Percentiles rank a stretch among this genome's conserved stretches.
phyloP scores from a whole-genome alignment of 73 alveolate genomes.

The Symbiodinium natans region DNA sequence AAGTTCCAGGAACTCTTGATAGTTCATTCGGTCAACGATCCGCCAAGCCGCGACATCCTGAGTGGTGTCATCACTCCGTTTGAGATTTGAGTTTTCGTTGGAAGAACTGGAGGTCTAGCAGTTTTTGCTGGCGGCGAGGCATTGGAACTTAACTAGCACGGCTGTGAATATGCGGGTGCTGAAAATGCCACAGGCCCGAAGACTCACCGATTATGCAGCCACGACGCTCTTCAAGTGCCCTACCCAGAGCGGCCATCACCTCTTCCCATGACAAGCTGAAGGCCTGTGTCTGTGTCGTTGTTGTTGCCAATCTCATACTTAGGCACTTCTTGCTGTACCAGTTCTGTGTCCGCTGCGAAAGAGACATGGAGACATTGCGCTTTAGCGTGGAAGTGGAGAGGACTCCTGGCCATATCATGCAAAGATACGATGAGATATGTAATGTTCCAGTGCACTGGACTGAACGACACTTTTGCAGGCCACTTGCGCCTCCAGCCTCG shows the following conservation, averaged over 20 bases:
- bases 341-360: slow-evolving; percentile 84
- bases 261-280: too few species aligned
- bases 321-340: slow-evolving; percentile 85
- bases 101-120: slow-evolving; percentile 1
- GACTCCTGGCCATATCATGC: not conserved
- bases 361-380: slow-evolving; percentile 86
- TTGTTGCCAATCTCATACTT: not conserved
- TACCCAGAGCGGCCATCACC: not conserved
- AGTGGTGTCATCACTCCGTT: not conserved
- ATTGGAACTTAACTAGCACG: too few species aligned
- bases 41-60: slow-evolving; percentile 34
- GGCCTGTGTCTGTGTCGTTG: too few species aligned
- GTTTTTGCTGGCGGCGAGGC: slow-evolving; percentile 68
- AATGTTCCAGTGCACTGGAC: not conserved
- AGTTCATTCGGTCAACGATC: slow-evolving; percentile 57
- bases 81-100: not conserved
- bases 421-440: too few species aligned
- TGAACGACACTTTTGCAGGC: not conserved
- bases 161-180: not conserved
- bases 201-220: slow-evolving; percentile 56
- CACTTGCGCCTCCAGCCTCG: slow-evolving; percentile 50
- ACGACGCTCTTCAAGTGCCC: slow-evolving; percentile 61
- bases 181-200: slow-evolving; percentile 48
- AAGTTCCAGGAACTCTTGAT: slow-evolving; percentile 62
- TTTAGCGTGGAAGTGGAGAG: slow-evolving; percentile 91